Evolutionary conservation across 306 rosid species (phyloP).

Genomic region (Prunus davidiana): DNA sequence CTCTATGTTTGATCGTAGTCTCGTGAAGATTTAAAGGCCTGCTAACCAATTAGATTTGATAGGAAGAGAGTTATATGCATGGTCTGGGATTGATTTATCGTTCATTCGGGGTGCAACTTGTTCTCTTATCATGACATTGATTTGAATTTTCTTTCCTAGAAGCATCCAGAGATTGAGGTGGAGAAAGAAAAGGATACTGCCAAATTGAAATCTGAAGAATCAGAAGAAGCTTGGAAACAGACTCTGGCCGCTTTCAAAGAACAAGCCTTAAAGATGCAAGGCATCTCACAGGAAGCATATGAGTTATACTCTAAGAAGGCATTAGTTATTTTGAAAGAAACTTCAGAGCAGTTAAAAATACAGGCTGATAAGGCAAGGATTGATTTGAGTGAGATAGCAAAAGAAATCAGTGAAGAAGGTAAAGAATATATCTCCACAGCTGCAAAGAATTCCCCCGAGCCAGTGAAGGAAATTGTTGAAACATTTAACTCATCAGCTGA

Average conservation of each 20-base stretch:
- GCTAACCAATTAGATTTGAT: background rate
- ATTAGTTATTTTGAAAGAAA: slow-evolving; percentile 51
- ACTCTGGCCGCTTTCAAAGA: slow-evolving; percentile 70
- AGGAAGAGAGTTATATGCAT: background rate
- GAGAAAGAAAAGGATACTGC: slow-evolving; percentile 40
- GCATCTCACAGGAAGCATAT: slow-evolving; percentile 81
- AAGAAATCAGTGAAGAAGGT: slow-evolving; percentile 72
- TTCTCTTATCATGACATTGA: background rate
- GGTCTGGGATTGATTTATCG: background rate
- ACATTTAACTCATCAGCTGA: slow-evolving; percentile 57
- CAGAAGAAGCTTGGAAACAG: slow-evolving; percentile 80
- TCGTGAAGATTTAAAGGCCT: background rate
- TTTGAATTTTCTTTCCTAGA: slow-evolving; percentile 16
- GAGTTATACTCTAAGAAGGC: slow-evolving; percentile 81
- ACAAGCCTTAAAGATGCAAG: slow-evolving; percentile 70
- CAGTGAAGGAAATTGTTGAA: slow-evolving; percentile 75
- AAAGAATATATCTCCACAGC: slow-evolving; percentile 66
- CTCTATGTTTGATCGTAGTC: background rate
- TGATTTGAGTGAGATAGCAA: slow-evolving; percentile 60
- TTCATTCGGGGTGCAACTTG: background rate
- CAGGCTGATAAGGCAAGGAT: slow-evolving; percentile 69
- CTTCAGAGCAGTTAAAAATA: slow-evolving; percentile 69
- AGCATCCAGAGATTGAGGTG: slow-evolving; percentile 55
- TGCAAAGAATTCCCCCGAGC: slow-evolving; percentile 70
- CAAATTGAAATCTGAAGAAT: slow-evolving; percentile 43